Evolutionary conservation across 2,329 filamentous ascomycete species (phyloP), one percentile per base, ranked within the genome.

Genomic region (Geosmithia morbida): DNA sequence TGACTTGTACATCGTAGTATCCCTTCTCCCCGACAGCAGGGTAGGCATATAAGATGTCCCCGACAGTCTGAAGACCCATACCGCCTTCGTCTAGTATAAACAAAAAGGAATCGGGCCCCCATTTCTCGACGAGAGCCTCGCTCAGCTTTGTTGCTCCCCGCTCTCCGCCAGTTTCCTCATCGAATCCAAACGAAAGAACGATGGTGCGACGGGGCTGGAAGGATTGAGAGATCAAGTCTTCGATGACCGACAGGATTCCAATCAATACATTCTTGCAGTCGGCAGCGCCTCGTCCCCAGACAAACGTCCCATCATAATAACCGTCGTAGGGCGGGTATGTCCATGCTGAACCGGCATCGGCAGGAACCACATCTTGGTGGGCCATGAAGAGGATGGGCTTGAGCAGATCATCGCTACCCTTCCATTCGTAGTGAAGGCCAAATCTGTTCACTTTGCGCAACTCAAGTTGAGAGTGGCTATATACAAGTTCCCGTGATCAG

Each of bases 291-390:
- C 79, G 69, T 13, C 79, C 79, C 77, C 77, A 82, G 40, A 82
- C 64, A 56, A 66, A 73, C 44, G 67, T 66, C 11, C 76, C 77
- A 51, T 78, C 74, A 49, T 69, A 81, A 51, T 68, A 55, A 5
- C 74, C 77, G 17, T 68, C 69, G 53, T 73, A 83, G 0, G 79
- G 79, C 1, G 75, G 73, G 57, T 81, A 61, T 0, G 69, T 77
- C 79, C 78, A 83, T 41, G 72, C 64, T 3, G 53, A 52, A 8
- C 68, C 53, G 0, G 70, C 72, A 2, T 67, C 66, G 0, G 78
- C 76, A 2, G 77, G 77, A 2, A 83, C 78, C 8, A 79, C 76
- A 56, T 83, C 79, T 56, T 81, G 76, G 57, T 82, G 79, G 1
- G 76, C 78, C 66, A 79, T 75, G 39, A 82, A 61, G 19, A 82